Percentiles rank a stretch among this genome's conserved stretches.
Conservation (phyloP, 805 yeast species). For the Candida peoriensis region DNA sequence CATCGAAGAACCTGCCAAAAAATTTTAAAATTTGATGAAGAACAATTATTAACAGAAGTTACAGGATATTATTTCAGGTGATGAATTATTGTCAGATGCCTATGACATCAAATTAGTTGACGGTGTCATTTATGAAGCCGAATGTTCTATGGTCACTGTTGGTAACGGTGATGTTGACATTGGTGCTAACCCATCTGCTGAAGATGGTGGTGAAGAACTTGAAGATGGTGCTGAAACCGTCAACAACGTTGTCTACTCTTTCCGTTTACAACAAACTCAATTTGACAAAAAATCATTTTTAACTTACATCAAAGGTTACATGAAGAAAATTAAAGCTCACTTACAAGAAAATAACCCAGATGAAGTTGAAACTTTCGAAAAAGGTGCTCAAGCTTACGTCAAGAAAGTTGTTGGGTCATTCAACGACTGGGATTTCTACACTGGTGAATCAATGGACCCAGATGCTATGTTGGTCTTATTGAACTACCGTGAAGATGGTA, state of each 20-base stretch:
- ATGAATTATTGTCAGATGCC: slow-evolving; percentile 96
- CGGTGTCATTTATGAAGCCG: slow-evolving; percentile 92
- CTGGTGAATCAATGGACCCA: slow-evolving; percentile 99
- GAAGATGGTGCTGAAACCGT: slow-evolving; percentile 88
- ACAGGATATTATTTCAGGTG: slow-evolving; percentile 85
- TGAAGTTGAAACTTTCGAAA: slow-evolving; percentile 81
- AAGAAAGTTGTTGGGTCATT: slow-evolving; percentile 93
- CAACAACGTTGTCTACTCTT: slow-evolving; percentile 97
- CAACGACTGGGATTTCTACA: slow-evolving; percentile 99
- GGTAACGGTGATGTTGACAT: slow-evolving; percentile 92
- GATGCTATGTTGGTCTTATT: slow-evolving; percentile 97
- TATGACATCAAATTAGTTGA: slow-evolving; percentile 86
- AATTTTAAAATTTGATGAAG: not conserved
- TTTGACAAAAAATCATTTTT: slow-evolving; percentile 98
- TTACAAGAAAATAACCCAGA: slow-evolving; percentile 90
- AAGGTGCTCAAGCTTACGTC: slow-evolving; percentile 95
- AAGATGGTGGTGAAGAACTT: slow-evolving; percentile 73
- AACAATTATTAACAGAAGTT: slow-evolving; percentile 2
- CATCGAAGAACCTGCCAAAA: not conserved
- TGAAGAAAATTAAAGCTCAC: slow-evolving; percentile 91
- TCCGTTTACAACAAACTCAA: slow-evolving; percentile 93
- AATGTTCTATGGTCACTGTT: slow-evolving; percentile 88
- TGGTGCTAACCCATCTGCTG: slow-evolving; percentile 99
- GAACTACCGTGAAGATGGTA: slow-evolving; percentile 99
- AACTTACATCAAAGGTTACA: slow-evolving; percentile 97